A percentile compares a stretch with the other conserved stretches of the same genome.
Evolutionary conservation across 116 monocot genomes (phyloP).

Genomic region (Dioscorea cayenensis): DNA sequence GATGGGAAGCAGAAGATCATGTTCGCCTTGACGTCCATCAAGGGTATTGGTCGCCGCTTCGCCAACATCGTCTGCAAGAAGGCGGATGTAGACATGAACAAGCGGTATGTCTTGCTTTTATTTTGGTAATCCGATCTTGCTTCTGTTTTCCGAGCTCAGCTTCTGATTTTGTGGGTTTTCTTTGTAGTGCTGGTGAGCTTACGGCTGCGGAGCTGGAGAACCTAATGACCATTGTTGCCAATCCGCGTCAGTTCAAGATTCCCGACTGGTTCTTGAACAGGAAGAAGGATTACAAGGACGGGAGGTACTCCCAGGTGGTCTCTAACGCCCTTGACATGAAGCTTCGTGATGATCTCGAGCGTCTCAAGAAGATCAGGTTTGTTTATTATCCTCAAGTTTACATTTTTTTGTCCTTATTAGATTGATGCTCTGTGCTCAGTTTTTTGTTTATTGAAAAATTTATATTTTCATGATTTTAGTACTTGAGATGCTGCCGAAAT

Average conservation of each 20-base stretch:
- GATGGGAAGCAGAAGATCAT: conserved; percentile 53
- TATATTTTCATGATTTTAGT: no score
- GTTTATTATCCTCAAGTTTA: neutral
- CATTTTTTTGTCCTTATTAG: neutral
- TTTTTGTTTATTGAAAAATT: no score
- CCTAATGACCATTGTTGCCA: conserved; percentile 27
- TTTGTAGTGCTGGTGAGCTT: conserved; percentile 43
- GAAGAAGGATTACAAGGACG: conserved; percentile 56
- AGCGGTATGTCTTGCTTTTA: conserved; percentile 7
- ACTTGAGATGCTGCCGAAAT: no score
- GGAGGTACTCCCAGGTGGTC: conserved; percentile 52
- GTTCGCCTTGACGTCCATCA: conserved; percentile 46
- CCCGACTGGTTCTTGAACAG: conserved; percentile 54
- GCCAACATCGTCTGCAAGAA: conserved; percentile 59
- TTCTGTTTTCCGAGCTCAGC: neutral
- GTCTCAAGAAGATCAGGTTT: conserved; percentile 54
- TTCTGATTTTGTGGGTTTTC: neutral
- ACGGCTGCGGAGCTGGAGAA: conserved; percentile 42
- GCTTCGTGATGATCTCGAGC: conserved; percentile 56
- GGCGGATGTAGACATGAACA: conserved; percentile 26
- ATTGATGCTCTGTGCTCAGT: no score
- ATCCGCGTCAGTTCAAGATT: conserved; percentile 43
- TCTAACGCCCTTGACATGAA: conserved; percentile 63
- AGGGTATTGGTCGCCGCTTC: conserved; percentile 39
- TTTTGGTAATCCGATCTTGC: neutral